A percentile compares a stretch with the other conserved stretches of the same genome.
These are phyloP conservation scores for Fomitopsis palustris DNA, from an alignment of 1,284 basidiomycete species.

Conservation along the genomic window DNA sequence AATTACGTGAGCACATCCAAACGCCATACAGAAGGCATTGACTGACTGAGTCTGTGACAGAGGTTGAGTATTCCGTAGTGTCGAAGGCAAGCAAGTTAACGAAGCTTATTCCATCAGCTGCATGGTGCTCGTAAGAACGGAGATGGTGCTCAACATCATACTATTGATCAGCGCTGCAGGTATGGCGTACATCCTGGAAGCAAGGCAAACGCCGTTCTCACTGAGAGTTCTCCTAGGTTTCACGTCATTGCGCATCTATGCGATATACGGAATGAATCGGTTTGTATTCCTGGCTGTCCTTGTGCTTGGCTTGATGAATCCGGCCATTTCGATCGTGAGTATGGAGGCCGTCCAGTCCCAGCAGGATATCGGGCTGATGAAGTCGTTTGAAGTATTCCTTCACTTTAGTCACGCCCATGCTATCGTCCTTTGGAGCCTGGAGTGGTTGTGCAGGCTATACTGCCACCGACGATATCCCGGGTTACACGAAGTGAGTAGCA, in stretches of 20 bases:
- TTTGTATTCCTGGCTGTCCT: background rate
- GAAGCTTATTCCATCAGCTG: background rate
- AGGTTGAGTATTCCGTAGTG: no score
- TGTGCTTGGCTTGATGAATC: background rate
- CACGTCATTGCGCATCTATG: background rate
- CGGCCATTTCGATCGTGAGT: background rate
- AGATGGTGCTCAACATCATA: background rate
- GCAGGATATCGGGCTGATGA: background rate
- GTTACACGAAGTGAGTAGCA: no score
- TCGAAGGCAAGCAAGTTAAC: background rate
- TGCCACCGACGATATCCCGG: no score
- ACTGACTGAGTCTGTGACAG: no score
- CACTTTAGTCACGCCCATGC: background rate
- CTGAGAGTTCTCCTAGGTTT: background rate
- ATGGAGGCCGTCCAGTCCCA: no score
- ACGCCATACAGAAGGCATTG: no score
- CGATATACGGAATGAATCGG: background rate
- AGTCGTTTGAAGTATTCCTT: background rate
- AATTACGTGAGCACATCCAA: background rate
- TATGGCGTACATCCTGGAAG: background rate
- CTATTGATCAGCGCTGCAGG: background rate
- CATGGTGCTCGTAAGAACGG: background rate
- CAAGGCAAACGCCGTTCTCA: background rate
- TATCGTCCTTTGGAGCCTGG: background rate
- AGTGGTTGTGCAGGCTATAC: no score